phyloP scores from a whole-genome alignment of 306 rosid genomes.

The Canavalia ensiformis region DNA sequence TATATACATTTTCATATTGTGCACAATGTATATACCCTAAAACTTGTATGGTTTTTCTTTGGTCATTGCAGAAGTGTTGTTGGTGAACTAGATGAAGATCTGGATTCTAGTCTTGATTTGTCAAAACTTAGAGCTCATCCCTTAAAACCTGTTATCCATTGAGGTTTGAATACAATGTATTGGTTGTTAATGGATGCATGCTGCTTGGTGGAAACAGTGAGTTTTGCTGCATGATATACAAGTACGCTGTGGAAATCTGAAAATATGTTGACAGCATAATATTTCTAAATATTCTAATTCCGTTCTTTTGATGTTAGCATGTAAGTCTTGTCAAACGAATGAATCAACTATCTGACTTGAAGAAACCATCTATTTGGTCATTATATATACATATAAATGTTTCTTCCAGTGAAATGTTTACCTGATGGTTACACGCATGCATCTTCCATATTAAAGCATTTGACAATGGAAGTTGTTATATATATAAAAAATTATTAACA shows the following conservation, averaged over 20 bases:
- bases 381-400: constrained; percentile 9
- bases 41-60: neutral
- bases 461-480: too few species aligned
- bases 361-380: constrained; percentile 27
- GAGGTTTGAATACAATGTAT: constrained; percentile 49
- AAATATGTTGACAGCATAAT: constrained; percentile 3
- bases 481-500: too few species aligned
- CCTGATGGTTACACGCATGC: neutral
- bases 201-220: constrained; percentile 7
- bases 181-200: constrained; percentile 16
- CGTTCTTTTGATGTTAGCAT: constrained; percentile 17
- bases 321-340: constrained; percentile 24
- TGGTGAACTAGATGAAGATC: constrained; percentile 93
- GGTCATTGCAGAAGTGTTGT: constrained; percentile 87
- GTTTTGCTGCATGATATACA: constrained; percentile 17
- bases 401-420: neutral
- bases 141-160: constrained; percentile 85
- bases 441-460: neutral
- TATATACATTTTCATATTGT: constrained; percentile 25
- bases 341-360: neutral
- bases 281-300: constrained; percentile 15
- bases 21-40: neutral
- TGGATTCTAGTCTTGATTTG: constrained; percentile 83
- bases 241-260: constrained; percentile 2
- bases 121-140: constrained; percentile 93